These are phyloP conservation scores for Filobasidium uniguttulatum DNA, from an alignment of 1,284 basidiomycete species.

Conservation along the genomic window DNA sequence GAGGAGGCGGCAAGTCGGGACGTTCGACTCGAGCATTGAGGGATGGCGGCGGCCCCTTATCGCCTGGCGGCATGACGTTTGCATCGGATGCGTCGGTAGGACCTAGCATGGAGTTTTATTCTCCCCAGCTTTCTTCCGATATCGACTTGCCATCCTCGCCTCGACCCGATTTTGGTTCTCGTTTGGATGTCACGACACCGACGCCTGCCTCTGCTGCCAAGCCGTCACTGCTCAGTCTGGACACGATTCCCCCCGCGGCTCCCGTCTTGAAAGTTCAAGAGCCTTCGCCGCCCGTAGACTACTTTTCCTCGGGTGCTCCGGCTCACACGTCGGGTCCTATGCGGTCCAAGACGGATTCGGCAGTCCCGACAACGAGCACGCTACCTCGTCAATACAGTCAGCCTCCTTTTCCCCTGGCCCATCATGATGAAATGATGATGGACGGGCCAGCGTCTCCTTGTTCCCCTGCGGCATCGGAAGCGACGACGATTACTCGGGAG, in stretches of 20 bases:
- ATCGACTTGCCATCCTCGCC: constrained; percentile 4
- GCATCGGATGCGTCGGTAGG: constrained; percentile 1
- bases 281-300: constrained; percentile 22
- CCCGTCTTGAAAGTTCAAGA: constrained; percentile 17
- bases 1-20: constrained; percentile 21
- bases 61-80: constrained; percentile 22
- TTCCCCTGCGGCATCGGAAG: too few species aligned
- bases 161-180: not conserved
- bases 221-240: not conserved
- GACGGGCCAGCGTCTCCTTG: too few species aligned
- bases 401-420: not conserved
- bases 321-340: constrained; percentile 11
- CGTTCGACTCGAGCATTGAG: constrained; percentile 11
- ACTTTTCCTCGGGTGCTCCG: constrained; percentile 7
- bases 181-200: too few species aligned
- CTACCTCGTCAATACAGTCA: constrained; percentile 7
- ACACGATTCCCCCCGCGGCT: constrained; percentile 9
- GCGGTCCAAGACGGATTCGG: not conserved
- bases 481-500: not conserved
- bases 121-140: constrained; percentile 20
- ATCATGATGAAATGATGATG: too few species aligned
- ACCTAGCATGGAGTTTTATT: constrained; percentile 29
- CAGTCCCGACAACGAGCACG: constrained; percentile 3
- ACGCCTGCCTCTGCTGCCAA: not conserved
- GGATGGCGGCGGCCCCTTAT: too few species aligned